Base-by-base conservation (phyloP, 371 early-diverging fungal species). In the Rhizopus stolonifer region DNA sequence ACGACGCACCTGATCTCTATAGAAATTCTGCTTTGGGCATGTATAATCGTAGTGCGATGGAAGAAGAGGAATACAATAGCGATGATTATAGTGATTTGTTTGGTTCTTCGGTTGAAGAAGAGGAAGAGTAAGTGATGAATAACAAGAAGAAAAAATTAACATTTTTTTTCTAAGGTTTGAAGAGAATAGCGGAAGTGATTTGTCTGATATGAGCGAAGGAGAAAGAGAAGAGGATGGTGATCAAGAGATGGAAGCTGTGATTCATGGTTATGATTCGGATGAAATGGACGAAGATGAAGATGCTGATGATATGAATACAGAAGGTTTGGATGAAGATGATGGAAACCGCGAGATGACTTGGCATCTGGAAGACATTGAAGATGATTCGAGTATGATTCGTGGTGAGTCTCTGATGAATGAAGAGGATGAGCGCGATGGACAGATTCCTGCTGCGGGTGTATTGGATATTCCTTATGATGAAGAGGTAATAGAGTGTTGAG, bases 11-110 rank as follows among this genome's bases (percentile, higher is more conserved):
- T 5, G 91, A 92, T 50, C 70, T 92, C 14, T 90, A 90, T 67
- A 82, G 93, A 38, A 91, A 92, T 62, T 97, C 97, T 15, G 86
- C 96, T 9, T 81, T 98, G 8, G 94, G 95, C 11, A 85, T 96
- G 85, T 58, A 54, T 51, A 85, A 86, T 56, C 89, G 84, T 14
- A 79, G 81, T 24, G 79, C 64, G 10, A 70, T 78, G 54, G 78
- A 80, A 48, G 84, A 86, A 31, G 86, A 87, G 26, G 88, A 63
- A 47, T 58, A 63, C 18, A 46, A 54, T 8, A 58, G 63, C 29
- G 58, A 54, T 14, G 63, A 63, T 54, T 63, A 87, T 11, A 78
- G 75, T 47, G 83, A 83, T 25, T 84, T 81, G 43, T 78, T 75
- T 46, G 73, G 68, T 8, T 70, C 73, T 1, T 66, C 72, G 19